Evolutionary conservation across 495 filamentous ascomycete genomes (phyloP).

Genomic region (Aspergillus homomorphus): DNA sequence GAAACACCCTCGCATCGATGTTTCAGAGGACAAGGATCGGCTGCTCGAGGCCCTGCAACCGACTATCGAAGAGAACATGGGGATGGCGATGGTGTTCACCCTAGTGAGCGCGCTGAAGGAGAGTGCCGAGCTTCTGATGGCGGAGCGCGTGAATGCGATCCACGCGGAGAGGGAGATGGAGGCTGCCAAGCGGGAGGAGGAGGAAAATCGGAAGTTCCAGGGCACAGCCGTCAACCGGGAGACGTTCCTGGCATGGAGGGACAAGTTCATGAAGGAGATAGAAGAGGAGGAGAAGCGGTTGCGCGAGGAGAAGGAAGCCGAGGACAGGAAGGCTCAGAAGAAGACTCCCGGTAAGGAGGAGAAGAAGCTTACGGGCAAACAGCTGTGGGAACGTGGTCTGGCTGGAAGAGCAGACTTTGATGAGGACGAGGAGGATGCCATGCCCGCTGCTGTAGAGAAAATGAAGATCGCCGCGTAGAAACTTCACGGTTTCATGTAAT

Average conservation of each 20-base stretch:
- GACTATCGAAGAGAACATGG: constrained; percentile 82
- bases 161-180: constrained; percentile 61
- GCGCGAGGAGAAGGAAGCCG: constrained; percentile 69
- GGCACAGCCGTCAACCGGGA: constrained; percentile 83
- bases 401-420: constrained; percentile 73
- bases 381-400: constrained; percentile 82
- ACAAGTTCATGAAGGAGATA: constrained; percentile 73
- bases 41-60: constrained; percentile 66
- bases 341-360: constrained; percentile 54
- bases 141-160: constrained; percentile 61
- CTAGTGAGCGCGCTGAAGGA: constrained; percentile 86
- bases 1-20: constrained; percentile 58
- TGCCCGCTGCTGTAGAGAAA: constrained; percentile 59
- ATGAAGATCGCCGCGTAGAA: constrained; percentile 59
- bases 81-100: constrained; percentile 98
- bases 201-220: constrained; percentile 94
- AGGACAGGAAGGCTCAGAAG: constrained; percentile 67
- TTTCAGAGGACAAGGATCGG: constrained; percentile 64
- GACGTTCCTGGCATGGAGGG: constrained; percentile 79
- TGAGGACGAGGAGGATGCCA: constrained; percentile 56
- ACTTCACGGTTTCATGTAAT: constrained; percentile 10
- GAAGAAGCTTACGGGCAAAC: constrained; percentile 71
- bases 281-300: constrained; percentile 61
- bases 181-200: constrained; percentile 70
- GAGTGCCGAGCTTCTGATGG: constrained; percentile 73